Evolutionary conservation across 257 asterid species (phyloP).

Genomic region (Nyctanthes arbortristis): DNA sequence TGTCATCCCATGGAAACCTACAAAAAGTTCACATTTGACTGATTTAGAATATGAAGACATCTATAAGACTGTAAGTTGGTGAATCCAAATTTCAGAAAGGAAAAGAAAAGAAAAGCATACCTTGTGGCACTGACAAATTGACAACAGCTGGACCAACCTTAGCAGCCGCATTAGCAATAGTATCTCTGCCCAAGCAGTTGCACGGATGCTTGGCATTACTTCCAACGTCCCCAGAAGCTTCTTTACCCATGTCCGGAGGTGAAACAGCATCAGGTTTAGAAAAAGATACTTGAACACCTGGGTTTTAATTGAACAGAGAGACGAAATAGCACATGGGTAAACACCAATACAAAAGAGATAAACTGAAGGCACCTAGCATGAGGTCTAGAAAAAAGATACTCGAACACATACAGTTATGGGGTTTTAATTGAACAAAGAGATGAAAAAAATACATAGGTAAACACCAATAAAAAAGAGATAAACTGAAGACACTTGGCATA

Average conservation of each 20-base stretch:
- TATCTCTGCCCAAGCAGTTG: constrained; percentile 76
- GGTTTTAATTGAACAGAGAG: no score
- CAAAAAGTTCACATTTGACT: constrained; percentile 16
- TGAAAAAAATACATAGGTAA: constrained; percentile 7
- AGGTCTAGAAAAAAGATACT: no score
- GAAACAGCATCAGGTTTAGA: constrained; percentile 37
- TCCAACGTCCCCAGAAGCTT: constrained; percentile 32
- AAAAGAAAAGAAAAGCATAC: constrained; percentile 26
- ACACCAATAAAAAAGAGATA: background rate
- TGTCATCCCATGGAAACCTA: constrained; percentile 58
- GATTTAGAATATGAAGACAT: background rate
- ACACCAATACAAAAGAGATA: background rate
- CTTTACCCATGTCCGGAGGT: constrained; percentile 39
- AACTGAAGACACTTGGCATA: constrained; percentile 30
- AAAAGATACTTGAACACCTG: constrained; percentile 44
- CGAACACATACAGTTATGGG: constrained; percentile 49
- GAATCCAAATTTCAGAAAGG: constrained; percentile 9
- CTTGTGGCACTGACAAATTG: constrained; percentile 69
- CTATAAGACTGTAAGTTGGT: background rate
- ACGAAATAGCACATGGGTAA: no score
- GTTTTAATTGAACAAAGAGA: constrained; percentile 16
- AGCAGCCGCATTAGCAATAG: constrained; percentile 85
- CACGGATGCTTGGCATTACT: constrained; percentile 50
- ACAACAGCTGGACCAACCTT: constrained; percentile 88
- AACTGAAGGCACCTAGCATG: background rate